A percentile compares a stretch with the other conserved stretches of the same genome.
phyloP scores from a whole-genome alignment of 2,329 filamentous ascomycete species.

The Emydomyces testavorans region DNA sequence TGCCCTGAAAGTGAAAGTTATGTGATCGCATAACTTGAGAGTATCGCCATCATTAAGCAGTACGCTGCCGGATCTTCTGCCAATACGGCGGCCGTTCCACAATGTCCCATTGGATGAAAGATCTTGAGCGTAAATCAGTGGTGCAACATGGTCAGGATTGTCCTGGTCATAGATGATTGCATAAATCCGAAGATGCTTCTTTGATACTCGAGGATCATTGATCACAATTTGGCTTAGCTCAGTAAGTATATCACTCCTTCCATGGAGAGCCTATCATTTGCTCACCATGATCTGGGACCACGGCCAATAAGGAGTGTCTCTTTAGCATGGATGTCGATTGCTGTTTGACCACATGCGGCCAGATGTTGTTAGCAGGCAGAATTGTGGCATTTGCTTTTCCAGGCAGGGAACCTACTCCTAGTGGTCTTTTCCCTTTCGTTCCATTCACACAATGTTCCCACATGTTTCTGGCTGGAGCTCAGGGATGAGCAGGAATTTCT shows the following conservation, averaged over 20 bases:
- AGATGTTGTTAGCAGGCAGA: not conserved
- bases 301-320: conserved; percentile 17
- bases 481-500: not conserved
- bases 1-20: conserved; percentile 11
- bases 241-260: not conserved
- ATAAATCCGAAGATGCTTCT: conserved; percentile 35
- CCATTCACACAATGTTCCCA: conserved; percentile 14
- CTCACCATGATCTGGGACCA: conserved; percentile 14
- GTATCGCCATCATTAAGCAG: conserved; percentile 24
- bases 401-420: conserved; percentile 4
- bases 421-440: not conserved
- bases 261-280: not conserved
- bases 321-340: conserved; percentile 12
- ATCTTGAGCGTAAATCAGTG: conserved; percentile 36
- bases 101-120: conserved; percentile 32
- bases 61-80: conserved; percentile 9
- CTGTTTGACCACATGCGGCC: not conserved
- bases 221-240: conserved; percentile 22
- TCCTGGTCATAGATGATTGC: conserved; percentile 34
- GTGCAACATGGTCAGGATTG: conserved; percentile 27
- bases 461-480: not conserved
- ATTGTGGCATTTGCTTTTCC: not conserved
- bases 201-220: conserved; percentile 29
- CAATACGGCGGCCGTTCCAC: conserved; percentile 26
- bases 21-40: conserved; percentile 9